Conservation (phyloP, 306 rosid species). For the Fragaria nilgerrensis region DNA sequence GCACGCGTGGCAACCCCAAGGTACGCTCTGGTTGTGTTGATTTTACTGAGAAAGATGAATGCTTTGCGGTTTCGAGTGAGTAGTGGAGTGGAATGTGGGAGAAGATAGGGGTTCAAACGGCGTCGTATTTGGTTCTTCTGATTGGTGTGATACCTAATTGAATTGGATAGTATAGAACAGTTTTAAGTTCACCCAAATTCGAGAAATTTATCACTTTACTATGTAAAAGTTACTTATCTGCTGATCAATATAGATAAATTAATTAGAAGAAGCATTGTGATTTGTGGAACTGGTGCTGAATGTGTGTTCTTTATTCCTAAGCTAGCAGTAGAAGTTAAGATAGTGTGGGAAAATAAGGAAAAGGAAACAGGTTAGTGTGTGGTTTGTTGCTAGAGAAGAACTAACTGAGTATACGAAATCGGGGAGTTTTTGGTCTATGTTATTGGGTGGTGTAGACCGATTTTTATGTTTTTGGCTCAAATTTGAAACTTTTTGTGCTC, state of each 20-base stretch:
- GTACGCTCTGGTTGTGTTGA: conserved; percentile 21
- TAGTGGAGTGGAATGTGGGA: not conserved
- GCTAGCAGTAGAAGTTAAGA: not conserved
- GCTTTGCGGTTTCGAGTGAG: not conserved
- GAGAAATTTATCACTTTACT: not conserved
- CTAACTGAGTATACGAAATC: not conserved
- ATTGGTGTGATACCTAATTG: not conserved
- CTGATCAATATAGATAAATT: too few relatives aligned
- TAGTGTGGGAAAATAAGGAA: too few relatives aligned
- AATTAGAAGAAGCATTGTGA: too few relatives aligned
- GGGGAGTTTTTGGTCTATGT: not conserved
- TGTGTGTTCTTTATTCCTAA: too few relatives aligned
- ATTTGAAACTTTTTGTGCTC: not conserved
- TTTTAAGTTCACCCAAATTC: not conserved
- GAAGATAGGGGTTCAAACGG: not conserved
- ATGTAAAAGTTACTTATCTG: not conserved
- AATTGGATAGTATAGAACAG: not conserved
- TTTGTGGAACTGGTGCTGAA: not conserved
- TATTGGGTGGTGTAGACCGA: not conserved
- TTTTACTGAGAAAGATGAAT: not conserved
- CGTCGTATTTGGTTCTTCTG: not conserved
- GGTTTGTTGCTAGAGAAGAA: not conserved
- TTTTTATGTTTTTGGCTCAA: not conserved
- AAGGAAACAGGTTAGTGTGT: not conserved
- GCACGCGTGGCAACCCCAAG: conserved; percentile 85